These are phyloP conservation scores for Xylona heveae DNA, from an alignment of 495 filamentous ascomycete species.

Conservation along the genomic window DNA sequence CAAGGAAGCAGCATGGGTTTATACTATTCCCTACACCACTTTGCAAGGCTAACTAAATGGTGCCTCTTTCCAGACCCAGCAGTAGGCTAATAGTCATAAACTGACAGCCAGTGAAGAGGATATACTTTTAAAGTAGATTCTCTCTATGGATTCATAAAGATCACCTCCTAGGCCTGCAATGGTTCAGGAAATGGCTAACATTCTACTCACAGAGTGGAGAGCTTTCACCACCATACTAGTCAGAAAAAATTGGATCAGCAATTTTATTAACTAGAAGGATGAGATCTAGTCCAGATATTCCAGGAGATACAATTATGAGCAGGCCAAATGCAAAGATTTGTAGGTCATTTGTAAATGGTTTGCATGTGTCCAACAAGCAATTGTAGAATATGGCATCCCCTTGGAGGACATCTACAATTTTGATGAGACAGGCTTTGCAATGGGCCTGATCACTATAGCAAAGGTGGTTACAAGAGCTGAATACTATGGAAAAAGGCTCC, in stretches of 20 bases:
- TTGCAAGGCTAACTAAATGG: background rate
- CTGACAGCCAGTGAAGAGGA: background rate
- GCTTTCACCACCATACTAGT: background rate
- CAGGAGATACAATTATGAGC: constrained; percentile 5
- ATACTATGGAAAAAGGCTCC: background rate
- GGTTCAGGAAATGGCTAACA: constrained; percentile 1
- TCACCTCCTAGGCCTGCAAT: background rate
- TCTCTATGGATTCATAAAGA: background rate
- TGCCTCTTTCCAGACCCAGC: background rate
- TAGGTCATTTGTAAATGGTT: constrained; percentile 6
- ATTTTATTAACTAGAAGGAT: constrained; percentile 3
- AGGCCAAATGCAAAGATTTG: constrained; percentile 5
- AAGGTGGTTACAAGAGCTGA: constrained; percentile 4
- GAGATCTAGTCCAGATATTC: constrained; percentile 4
- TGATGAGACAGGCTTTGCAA: constrained; percentile 6
- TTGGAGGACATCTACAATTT: constrained; percentile 6
- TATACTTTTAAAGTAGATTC: background rate
- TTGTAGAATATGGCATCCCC: constrained; percentile 4
- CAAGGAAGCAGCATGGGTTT: constrained; percentile 2
- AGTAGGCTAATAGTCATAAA: constrained; percentile 3
- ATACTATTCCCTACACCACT: constrained; percentile 1
- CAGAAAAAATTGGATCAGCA: background rate
- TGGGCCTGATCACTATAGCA: constrained; percentile 5
- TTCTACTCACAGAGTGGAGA: background rate
- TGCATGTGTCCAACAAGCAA: constrained; percentile 1